A percentile compares a stretch with the other conserved stretches of the same genome.
Conservation (phyloP, 441 rosid species). For the Populus tomentosa region DNA sequence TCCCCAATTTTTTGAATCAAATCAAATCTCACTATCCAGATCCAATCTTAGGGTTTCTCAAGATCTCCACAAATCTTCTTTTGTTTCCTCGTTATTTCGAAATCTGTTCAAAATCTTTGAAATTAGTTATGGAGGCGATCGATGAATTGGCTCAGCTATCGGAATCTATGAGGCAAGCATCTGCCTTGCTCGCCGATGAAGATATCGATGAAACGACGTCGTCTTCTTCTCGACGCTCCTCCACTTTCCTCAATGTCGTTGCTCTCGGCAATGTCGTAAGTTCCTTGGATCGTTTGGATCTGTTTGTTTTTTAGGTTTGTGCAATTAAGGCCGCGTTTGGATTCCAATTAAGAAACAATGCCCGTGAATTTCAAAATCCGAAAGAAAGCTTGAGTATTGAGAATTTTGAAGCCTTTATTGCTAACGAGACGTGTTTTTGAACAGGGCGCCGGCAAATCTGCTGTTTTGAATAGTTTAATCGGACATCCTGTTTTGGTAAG, state of each 20-base stretch:
- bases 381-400: neutral
- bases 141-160: constrained; percentile 76
- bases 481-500: constrained; percentile 95
- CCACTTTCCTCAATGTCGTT: constrained; percentile 74
- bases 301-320: constrained; percentile 14
- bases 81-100: neutral
- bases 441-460: constrained; percentile 98
- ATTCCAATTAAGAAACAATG: neutral
- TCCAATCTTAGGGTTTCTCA: constrained; percentile 28
- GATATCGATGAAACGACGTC: constrained; percentile 58
- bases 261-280: constrained; percentile 89
- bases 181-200: constrained; percentile 81
- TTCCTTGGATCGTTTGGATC: constrained; percentile 29
- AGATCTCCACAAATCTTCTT: neutral
- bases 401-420: neutral
- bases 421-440: neutral
- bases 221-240: constrained; percentile 51
- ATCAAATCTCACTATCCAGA: constrained; percentile 11
- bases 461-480: constrained; percentile 78
- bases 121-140: constrained; percentile 82
- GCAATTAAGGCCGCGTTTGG: neutral
- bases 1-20: constrained; percentile 2
- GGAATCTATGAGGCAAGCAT: constrained; percentile 79
- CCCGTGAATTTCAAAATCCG: neutral
- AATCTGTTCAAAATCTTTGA: neutral